Conservation (phyloP, 2,329 filamentous ascomycete genomes). For the Fusarium haematococcum region DNA sequence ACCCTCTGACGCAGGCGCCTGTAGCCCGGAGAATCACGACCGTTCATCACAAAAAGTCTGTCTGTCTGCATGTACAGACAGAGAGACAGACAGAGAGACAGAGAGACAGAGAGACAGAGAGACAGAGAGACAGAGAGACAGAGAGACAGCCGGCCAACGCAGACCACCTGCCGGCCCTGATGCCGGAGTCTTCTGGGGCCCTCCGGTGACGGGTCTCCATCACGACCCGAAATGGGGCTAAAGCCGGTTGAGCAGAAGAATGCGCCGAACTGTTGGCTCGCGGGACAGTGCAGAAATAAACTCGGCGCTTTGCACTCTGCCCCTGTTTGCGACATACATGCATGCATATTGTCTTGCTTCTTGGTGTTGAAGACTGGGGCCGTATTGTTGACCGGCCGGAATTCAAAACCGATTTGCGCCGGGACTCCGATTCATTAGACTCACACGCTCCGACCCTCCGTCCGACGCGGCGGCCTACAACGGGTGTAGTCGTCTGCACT, state of each 20-base stretch:
- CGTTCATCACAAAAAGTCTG: background rate
- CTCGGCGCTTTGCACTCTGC: slow-evolving; percentile 16
- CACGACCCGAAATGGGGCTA: slow-evolving; percentile 19
- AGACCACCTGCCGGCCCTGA: background rate
- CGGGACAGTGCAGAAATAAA: slow-evolving; percentile 21
- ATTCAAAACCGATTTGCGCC: slow-evolving; percentile 8
- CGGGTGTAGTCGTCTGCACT: slow-evolving; percentile 5
- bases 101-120: background rate
- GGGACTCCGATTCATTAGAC: slow-evolving; percentile 7
- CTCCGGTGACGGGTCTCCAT: background rate
- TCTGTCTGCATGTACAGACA: background rate
- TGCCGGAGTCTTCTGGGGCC: background rate
- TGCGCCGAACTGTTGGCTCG: slow-evolving; percentile 9
- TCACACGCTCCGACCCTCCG: slow-evolving; percentile 16
- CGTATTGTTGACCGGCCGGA: slow-evolving; percentile 6
- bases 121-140: background rate
- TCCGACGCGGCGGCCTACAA: background rate
- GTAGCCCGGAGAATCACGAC: background rate
- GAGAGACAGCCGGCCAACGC: background rate
- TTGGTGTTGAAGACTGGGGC: background rate
- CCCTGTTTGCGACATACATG: slow-evolving; percentile 1
- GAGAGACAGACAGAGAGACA: background rate
- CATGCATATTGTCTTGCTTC: background rate
- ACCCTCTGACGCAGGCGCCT: slow-evolving; percentile 17
- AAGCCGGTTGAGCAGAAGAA: slow-evolving; percentile 9